Percentiles rank a stretch among this genome's conserved stretches.
Evolutionary conservation across 768 basidiomycete genomes (phyloP).

Genomic region (Tricholoma flavovirens): DNA sequence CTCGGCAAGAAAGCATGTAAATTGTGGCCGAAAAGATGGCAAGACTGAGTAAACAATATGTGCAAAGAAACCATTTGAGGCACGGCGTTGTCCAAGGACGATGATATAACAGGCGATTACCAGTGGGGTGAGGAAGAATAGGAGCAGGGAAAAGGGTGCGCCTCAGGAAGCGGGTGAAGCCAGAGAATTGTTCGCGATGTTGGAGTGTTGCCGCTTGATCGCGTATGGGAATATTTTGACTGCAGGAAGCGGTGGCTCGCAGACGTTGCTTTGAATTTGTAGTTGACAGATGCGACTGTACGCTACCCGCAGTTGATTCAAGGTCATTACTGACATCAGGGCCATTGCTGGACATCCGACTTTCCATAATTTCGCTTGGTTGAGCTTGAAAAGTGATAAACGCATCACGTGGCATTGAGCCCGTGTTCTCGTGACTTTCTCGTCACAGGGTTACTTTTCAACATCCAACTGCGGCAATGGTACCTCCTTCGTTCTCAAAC

Average conservation of each 20-base stretch:
- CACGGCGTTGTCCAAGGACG: conserved; percentile 25
- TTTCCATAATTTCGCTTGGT: background rate
- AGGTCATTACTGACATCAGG: conserved; percentile 18
- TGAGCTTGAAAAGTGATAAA: no score
- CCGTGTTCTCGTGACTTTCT: background rate
- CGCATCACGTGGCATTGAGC: background rate
- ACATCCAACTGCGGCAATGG: background rate
- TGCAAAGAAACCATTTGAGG: conserved; percentile 25
- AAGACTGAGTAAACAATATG: conserved; percentile 39
- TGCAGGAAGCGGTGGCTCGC: conserved; percentile 18
- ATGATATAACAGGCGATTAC: conserved; percentile 15
- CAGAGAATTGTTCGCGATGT: conserved; percentile 9
- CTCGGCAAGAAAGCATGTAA: conserved; percentile 17
- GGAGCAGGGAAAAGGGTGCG: conserved; percentile 11
- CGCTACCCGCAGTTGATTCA: conserved; percentile 26
- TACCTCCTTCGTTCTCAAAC: background rate
- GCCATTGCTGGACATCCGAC: background rate
- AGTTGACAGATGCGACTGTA: conserved; percentile 41
- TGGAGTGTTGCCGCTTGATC: background rate
- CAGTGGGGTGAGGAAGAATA: conserved; percentile 7
- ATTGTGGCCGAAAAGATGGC: conserved; percentile 30
- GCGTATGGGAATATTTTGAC: background rate
- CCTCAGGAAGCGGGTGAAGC: conserved; percentile 8
- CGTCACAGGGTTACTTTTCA: no score
- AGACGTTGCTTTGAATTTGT: conserved; percentile 38